A percentile compares a stretch with the other conserved stretches of the same genome.
Evolutionary conservation across 805 yeast species (phyloP).

Genomic region (Teunomyces tritomae): DNA sequence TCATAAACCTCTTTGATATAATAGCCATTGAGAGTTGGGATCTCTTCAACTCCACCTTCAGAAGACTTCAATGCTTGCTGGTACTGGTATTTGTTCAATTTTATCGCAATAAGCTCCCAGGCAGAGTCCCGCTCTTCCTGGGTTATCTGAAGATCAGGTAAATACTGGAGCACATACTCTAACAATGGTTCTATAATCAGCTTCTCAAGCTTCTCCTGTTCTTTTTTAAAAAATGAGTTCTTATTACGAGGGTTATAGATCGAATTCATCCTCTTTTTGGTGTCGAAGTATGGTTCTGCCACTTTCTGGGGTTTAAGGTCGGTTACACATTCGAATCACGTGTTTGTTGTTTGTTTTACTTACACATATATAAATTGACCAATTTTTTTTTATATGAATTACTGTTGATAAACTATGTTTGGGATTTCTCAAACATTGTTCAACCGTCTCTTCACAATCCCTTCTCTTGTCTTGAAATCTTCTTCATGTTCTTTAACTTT

Average conservation of each 20-base stretch:
- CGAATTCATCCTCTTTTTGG: neutral
- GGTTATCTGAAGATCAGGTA: slow-evolving; percentile 33
- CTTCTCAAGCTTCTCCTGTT: slow-evolving; percentile 19
- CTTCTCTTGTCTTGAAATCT: slow-evolving; percentile 31
- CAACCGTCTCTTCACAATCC: slow-evolving; percentile 16
- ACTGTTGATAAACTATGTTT: too few species aligned
- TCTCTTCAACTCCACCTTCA: slow-evolving; percentile 11
- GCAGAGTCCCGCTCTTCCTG: slow-evolving; percentile 21
- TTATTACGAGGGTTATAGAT: neutral
- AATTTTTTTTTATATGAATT: too few species aligned
- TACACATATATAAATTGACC: too few species aligned
- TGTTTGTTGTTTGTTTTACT: neutral
- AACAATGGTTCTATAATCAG: slow-evolving; percentile 26
- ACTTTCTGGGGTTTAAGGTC: neutral
- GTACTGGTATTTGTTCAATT: slow-evolving; percentile 21
- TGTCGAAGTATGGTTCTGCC: neutral
- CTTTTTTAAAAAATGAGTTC: slow-evolving; percentile 27
- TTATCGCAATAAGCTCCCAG: slow-evolving; percentile 37
- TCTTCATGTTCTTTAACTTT: slow-evolving; percentile 29
- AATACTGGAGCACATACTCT: slow-evolving; percentile 23
- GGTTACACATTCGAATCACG: neutral
- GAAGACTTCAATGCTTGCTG: slow-evolving; percentile 12
- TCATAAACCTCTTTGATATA: slow-evolving; percentile 21
- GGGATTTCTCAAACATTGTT: too few species aligned
- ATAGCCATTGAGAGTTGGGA: slow-evolving; percentile 26